These are phyloP conservation scores for Euphrasia confusa DNA, from an alignment of 257 asterid species.

Conservation along the genomic window DNA sequence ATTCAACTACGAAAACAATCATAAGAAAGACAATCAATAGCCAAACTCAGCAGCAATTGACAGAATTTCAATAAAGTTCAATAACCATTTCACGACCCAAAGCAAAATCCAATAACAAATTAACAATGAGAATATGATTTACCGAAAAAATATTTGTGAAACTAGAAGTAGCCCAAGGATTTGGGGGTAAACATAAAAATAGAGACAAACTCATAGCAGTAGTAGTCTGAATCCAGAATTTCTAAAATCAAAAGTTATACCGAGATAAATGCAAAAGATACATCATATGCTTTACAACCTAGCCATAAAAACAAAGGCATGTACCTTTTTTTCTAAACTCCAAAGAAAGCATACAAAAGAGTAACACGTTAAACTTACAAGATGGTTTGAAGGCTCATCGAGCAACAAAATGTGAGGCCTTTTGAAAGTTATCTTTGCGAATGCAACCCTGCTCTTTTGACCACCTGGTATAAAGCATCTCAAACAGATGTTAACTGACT, in stretches of 20 bases:
- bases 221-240: conserved; percentile 2
- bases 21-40: no score
- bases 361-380: conserved; percentile 48
- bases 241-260: conserved; percentile 9
- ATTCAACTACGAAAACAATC: neutral
- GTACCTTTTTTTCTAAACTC: neutral
- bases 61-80: neutral
- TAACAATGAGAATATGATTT: no score
- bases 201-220: neutral
- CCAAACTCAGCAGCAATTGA: neutral
- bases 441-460: conserved; percentile 98
- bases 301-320: neutral
- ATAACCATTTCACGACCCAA: neutral
- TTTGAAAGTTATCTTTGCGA: conserved; percentile 93
- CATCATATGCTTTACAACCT: conserved; percentile 9
- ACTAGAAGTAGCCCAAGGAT: neutral
- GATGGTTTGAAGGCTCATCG: conserved; percentile 98
- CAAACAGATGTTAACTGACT: conserved; percentile 17
- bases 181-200: neutral
- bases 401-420: conserved; percentile 95
- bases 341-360: conserved; percentile 3
- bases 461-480: conserved; percentile 63
- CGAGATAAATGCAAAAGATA: neutral
- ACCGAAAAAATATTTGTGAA: no score
- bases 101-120: no score